Percentiles rank a stretch among this genome's conserved stretches.
Evolutionary conservation across 2,329 filamentous ascomycete genomes (phyloP).

Genomic region (Penicillium freii): DNA sequence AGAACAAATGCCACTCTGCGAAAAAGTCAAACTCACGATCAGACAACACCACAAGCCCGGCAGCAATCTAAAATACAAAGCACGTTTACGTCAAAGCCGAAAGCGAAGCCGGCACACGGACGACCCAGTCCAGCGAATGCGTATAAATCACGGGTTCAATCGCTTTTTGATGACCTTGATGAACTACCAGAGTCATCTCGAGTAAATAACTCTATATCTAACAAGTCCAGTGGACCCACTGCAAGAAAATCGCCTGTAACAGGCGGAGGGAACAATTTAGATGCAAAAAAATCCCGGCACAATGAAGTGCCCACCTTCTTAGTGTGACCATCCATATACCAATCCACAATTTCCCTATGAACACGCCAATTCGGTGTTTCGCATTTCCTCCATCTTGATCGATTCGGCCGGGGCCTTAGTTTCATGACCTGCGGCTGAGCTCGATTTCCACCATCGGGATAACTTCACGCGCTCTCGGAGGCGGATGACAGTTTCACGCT

Average conservation of each 20-base stretch:
- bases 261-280: constrained; percentile 20
- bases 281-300: constrained; percentile 39
- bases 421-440: constrained; percentile 1
- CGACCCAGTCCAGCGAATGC: constrained; percentile 11
- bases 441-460: constrained; percentile 15
- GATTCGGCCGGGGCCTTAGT: constrained; percentile 3
- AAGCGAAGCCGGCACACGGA: constrained; percentile 6
- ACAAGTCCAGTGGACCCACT: constrained; percentile 17
- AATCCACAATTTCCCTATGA: constrained; percentile 3
- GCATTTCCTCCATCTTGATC: background rate
- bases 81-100: background rate
- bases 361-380: background rate
- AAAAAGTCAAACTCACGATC: background rate
- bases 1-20: background rate
- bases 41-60: background rate
- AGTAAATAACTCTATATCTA: constrained; percentile 22
- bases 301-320: constrained; percentile 48
- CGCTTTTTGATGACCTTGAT: constrained; percentile 42
- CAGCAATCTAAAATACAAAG: background rate
- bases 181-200: constrained; percentile 34
- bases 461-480: constrained; percentile 20
- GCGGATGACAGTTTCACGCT: constrained; percentile 27
- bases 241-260: constrained; percentile 15
- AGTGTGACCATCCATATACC: constrained; percentile 27
- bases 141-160: constrained; percentile 32